Evolutionary conservation across 768 basidiomycete species (phyloP), one percentile per base, ranked within the genome.

Genomic region (Amanita brunnescens): DNA sequence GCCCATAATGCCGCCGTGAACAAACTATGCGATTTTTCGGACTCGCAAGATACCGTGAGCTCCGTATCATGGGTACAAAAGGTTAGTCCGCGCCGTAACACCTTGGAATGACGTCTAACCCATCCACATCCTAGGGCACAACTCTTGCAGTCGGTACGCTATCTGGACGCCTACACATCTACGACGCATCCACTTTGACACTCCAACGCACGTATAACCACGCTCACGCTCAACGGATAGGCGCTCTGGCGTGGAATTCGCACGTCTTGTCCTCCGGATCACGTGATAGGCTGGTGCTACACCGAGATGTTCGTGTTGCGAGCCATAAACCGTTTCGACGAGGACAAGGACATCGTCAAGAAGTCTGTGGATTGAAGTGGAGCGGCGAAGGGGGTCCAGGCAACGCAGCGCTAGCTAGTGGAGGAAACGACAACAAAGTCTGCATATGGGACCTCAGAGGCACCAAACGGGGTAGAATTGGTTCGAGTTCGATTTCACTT

Each of bases 361-460:
- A 98, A 64, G 93, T 99, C 1, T 99, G 95, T 63, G 95, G 95
- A 2, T 68, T 99, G 39, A 85, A 89, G 52, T 99, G 94, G 95
- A 92, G 85, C 61, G 73, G 76, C 10, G 72, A 74, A 23, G 67
- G 61, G 1, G 73, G 72, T 0, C 62, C 66, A 0, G 62, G 57
- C 0, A 60, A 64, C 0, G 83, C 83, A 6, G 75, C 75, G 26
- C 77, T 99, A 3, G 95, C 95, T 2, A 91, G 87, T 57, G 95
- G 95, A 2, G 95, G 95, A 0, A 99, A 99, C 64, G 95, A 99
- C 68, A 99, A 99, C 70, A 97, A 97, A 70, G 89, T 99, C 14
- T 92, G 91, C 59, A 92, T 99, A 48, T 99, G 94, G 91, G 93
- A 97, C 62, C 69, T 91, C 49, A 76, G 88, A 51, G 87, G 85